Evolutionary conservation across 2,329 filamentous ascomycete species (phyloP), one percentile per base, ranked within the genome.

Genomic region (Cladorrhinum sp.): DNA sequence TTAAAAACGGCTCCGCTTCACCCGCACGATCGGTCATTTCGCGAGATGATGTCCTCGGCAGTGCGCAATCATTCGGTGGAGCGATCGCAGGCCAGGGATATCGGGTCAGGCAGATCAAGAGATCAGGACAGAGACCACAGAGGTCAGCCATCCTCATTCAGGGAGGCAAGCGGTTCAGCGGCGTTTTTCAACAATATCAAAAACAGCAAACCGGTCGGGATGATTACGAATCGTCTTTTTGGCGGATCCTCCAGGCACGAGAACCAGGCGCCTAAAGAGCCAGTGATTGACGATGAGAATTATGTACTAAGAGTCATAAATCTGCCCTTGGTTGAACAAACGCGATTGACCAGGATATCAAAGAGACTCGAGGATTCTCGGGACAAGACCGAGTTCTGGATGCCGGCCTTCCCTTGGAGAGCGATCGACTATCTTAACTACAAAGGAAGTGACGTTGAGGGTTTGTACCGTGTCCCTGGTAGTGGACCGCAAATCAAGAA

Each of bases 351-450:
- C 0, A 85, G 93, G 64, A 97, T 98, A 71, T 96, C 92, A 7
- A 96, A 93, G 75, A 86, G 89, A 27, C 79, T 98, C 49, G 91
- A 96, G 70, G 86, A 90, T 62, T 96, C 93, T 9, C 85, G 88
- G 64, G 93, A 98, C 71, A 97, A 97, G 80, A 98, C 93, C 0
- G 93, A 97, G 71, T 98, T 96, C 71, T 98, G 93, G 93, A 96
- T 98, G 93, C 93, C 93, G 12, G 91, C 92, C 6, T 88, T 98
- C 61, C 93, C 93, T 0, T 97, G 93, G 90, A 84, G 93, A 64
- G 96, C 92, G 61, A 97, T 98, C 66, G 93, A 98, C 76, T 97
- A 96, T 73, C 80, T 98, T 56, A 97, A 97, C 74, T 95, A 93
- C 76, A 96, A 95, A 71, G 92, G 92, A 41, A 95, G 90, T 68